Percentiles rank a stretch among this genome's conserved stretches.
Conservation (phyloP, 352 stramenopile genomes). For the Globisporangium cederbergense region DNA sequence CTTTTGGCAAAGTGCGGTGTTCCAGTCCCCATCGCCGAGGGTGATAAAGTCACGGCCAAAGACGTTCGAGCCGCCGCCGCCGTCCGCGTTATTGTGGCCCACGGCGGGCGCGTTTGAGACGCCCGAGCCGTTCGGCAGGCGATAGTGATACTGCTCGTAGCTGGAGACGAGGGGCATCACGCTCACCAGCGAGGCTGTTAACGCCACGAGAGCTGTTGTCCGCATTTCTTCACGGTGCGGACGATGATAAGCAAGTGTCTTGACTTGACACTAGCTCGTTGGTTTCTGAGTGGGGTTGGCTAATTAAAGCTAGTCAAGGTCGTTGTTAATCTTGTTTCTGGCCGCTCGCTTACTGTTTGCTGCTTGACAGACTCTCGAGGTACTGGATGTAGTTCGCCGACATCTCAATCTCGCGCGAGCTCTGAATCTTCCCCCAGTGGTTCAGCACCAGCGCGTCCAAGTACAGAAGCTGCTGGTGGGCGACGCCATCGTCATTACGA, state of each 20-base stretch:
- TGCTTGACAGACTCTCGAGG: slow-evolving; percentile 27
- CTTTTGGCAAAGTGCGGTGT: not conserved
- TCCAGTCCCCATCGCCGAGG: not conserved
- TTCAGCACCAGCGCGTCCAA: slow-evolving; percentile 61
- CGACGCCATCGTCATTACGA: slow-evolving; percentile 22
- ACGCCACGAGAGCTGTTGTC: not conserved
- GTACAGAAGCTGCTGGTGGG: slow-evolving; percentile 47
- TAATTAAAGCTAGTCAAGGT: slow-evolving; percentile 1
- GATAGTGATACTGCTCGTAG: slow-evolving; percentile 13
- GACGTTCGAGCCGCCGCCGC: not conserved
- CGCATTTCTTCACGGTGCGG: not conserved
- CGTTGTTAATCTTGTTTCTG: not conserved
- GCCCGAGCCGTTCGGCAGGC: slow-evolving; percentile 4
- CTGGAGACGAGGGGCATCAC: not conserved
- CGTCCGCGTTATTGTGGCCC: slow-evolving; percentile 1
- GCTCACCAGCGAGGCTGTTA: not conserved
- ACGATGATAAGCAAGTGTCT: not conserved
- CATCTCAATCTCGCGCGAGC: slow-evolving; percentile 27
- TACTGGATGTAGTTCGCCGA: slow-evolving; percentile 49
- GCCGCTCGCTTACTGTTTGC: not conserved
- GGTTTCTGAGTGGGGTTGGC: not conserved
- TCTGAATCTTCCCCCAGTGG: slow-evolving; percentile 40
- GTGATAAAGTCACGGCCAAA: not conserved
- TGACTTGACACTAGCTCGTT: not conserved
- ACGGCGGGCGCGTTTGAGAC: slow-evolving; percentile 5